Conservation (phyloP, 345 rosid genomes). For the Anastatica hierochuntica region DNA sequence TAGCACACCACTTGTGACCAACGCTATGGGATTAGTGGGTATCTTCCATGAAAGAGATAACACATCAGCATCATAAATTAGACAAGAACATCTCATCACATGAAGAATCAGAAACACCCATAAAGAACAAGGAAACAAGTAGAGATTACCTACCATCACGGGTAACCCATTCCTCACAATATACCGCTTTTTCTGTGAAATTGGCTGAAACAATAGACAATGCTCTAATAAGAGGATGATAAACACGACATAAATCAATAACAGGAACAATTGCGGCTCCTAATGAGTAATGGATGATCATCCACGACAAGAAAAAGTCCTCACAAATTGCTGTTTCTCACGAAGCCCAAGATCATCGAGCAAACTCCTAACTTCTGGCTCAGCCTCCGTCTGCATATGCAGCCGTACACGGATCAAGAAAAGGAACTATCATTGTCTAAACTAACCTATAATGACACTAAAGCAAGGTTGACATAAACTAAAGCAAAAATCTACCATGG, state of each 20-base stretch:
- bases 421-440: background rate
- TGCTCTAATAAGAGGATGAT: background rate
- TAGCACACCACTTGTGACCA: constrained; percentile 57
- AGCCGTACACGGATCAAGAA: background rate
- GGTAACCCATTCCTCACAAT: constrained; percentile 70
- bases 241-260: background rate
- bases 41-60: constrained; percentile 35
- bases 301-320: constrained; percentile 13
- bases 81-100: constrained; percentile 1
- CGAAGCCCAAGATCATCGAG: constrained; percentile 74
- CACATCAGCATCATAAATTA: background rate
- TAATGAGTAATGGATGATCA: background rate
- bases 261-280: background rate
- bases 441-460: background rate
- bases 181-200: constrained; percentile 70
- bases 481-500: constrained; percentile 43
- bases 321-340: constrained; percentile 76
- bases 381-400: constrained; percentile 65
- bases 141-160: constrained; percentile 66
- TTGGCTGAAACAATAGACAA: constrained; percentile 48
- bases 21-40: constrained; percentile 65
- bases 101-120: constrained; percentile 8
- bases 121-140: constrained; percentile 12
- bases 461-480: background rate
- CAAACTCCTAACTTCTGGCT: constrained; percentile 58